Conservation (phyloP, 2,329 filamentous ascomycete species). For the Escovopsis sp. region DNA sequence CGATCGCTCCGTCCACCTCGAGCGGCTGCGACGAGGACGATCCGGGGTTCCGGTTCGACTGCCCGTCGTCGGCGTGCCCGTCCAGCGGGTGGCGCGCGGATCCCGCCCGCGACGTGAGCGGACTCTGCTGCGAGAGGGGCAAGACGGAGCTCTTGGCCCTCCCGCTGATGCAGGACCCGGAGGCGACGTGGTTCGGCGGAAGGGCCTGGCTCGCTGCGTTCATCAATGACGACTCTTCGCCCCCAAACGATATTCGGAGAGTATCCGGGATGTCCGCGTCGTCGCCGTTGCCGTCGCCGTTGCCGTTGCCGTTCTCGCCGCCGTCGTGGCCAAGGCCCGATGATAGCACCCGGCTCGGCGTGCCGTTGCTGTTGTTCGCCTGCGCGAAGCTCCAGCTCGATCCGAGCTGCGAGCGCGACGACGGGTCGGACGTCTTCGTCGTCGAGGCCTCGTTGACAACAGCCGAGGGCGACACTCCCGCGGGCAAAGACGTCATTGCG, state of each 20-base stretch:
- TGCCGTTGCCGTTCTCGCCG: too few relatives aligned
- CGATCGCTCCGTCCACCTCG: conserved; percentile 34
- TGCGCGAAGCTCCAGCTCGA: conserved; percentile 39
- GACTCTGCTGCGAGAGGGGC: neutral
- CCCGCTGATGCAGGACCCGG: too few relatives aligned
- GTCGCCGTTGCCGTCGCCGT: too few relatives aligned
- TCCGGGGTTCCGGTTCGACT: conserved; percentile 16
- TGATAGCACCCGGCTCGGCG: conserved; percentile 3
- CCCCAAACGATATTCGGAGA: too few relatives aligned
- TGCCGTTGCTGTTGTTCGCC: neutral
- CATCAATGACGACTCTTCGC: too few relatives aligned
- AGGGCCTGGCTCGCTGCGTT: too few relatives aligned
- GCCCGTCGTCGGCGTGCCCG: conserved; percentile 21
- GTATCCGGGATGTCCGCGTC: too few relatives aligned
- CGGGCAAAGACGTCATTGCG: conserved; percentile 40
- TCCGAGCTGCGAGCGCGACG: conserved; percentile 41
- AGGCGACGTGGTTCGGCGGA: too few relatives aligned
- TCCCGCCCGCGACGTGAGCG: conserved; percentile 5
- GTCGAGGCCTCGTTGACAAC: conserved; percentile 77
- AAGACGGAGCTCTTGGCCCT: too few relatives aligned
- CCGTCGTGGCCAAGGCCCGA: too few relatives aligned
- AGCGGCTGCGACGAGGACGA: conserved; percentile 30
- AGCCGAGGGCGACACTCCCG: conserved; percentile 42
- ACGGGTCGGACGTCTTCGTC: conserved; percentile 73
- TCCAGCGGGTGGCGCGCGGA: conserved; percentile 17